These are phyloP conservation scores for Coemansia sp. DNA, from an alignment of 192 early-diverging fungal genomes.

Conservation along the genomic window DNA sequence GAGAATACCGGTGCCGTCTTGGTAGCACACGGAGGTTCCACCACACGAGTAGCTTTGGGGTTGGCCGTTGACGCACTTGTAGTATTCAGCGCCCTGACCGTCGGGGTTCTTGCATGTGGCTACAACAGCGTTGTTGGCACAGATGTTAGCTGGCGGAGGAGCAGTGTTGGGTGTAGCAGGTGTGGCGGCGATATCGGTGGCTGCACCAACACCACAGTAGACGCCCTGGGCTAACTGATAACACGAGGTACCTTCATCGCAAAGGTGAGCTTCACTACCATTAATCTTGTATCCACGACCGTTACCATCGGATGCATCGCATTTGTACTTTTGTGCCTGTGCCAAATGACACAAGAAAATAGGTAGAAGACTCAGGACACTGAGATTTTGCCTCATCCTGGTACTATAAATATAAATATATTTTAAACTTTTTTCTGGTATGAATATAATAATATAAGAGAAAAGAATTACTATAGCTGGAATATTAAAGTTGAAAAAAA, in stretches of 20 bases:
- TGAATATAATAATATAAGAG: neutral
- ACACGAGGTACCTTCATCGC: conserved; percentile 14
- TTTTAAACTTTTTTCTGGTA: too few species aligned
- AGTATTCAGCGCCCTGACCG: conserved; percentile 4
- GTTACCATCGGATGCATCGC: conserved; percentile 13
- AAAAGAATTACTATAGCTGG: neutral
- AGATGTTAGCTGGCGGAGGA: neutral
- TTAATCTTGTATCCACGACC: conserved; percentile 13
- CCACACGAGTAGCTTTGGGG: conserved; percentile 2
- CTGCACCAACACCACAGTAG: conserved; percentile 16
- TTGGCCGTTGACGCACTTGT: conserved; percentile 12
- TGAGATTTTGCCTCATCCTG: conserved; percentile 21
- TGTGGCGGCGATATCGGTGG: neutral
- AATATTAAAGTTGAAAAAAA: neutral
- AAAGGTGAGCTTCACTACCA: conserved; percentile 7
- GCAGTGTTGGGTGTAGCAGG: neutral
- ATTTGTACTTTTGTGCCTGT: conserved; percentile 13
- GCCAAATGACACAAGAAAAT: conserved; percentile 15
- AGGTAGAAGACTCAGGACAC: conserved; percentile 16
- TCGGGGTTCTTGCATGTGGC: conserved; percentile 7
- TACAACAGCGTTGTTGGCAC: conserved; percentile 8
- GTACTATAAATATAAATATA: neutral
- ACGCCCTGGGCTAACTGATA: conserved; percentile 22
- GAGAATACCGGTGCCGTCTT: conserved; percentile 11
- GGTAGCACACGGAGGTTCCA: conserved; percentile 17